phyloP scores from a whole-genome alignment of 345 rosid species.

The Bruguiera parviflora region DNA sequence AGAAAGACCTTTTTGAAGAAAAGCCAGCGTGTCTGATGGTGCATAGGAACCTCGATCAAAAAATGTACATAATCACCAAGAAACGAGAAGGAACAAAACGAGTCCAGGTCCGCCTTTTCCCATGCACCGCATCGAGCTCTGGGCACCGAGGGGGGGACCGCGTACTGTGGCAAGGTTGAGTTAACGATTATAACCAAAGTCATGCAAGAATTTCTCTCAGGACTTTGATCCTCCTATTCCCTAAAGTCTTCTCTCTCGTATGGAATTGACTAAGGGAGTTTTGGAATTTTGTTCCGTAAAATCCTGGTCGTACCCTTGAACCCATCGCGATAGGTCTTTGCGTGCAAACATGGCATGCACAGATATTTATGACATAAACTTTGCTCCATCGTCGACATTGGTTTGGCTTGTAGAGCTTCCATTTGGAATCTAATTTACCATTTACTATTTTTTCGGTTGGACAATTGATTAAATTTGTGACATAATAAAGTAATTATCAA shows the following conservation, averaged over 20 bases:
- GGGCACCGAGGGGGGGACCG: not conserved
- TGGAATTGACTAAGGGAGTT: not conserved
- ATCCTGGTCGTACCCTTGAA: slow-evolving; percentile 13
- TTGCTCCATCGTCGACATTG: not conserved
- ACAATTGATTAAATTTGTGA: too few species aligned
- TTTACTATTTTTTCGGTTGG: not conserved
- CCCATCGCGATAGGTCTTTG: not conserved
- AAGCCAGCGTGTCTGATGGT: too few species aligned
- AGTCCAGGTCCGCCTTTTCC: not conserved
- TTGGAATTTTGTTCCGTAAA: slow-evolving; percentile 3
- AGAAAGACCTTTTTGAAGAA: too few species aligned
- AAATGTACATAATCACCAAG: too few species aligned
- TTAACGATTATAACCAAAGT: not conserved
- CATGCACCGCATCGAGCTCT: not conserved
- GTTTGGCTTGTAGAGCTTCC: too few species aligned
- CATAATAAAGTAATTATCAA: too few species aligned
- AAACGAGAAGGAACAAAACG: too few species aligned
- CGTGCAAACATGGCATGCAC: not conserved
- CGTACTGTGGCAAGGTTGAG: not conserved
- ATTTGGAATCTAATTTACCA: too few species aligned
- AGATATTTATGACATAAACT: not conserved
- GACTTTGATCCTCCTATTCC: not conserved
- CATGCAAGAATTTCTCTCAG: not conserved
- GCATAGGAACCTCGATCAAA: too few species aligned
- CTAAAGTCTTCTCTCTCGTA: not conserved